A percentile compares a stretch with the other conserved stretches of the same genome.
phyloP scores from a whole-genome alignment of 805 yeast species.

The Wickerhamomyces chaumierensis region DNA sequence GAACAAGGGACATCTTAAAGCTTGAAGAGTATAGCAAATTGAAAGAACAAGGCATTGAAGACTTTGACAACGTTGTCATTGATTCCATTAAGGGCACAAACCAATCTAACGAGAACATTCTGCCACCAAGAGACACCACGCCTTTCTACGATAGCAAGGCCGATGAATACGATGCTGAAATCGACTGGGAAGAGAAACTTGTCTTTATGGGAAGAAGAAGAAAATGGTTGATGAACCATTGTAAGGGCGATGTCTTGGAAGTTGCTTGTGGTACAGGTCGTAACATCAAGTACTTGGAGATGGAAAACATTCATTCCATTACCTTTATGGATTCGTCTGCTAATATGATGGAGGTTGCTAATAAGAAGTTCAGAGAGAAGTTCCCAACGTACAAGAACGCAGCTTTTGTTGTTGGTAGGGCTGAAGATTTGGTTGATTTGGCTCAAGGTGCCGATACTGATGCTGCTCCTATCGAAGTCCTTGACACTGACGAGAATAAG shows the following conservation, averaged over 20 bases:
- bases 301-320: conserved; percentile 50
- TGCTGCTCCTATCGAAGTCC: conserved; percentile 8
- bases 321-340: conserved; percentile 80
- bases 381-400: conserved; percentile 63
- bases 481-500: conserved; percentile 16
- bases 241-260: conserved; percentile 84
- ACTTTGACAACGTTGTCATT: conserved; percentile 22
- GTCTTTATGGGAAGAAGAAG: conserved; percentile 46
- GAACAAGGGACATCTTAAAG: conserved; percentile 55
- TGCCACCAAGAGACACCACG: conserved; percentile 74
- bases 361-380: conserved; percentile 54
- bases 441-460: conserved; percentile 25
- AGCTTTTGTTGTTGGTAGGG: conserved; percentile 83
- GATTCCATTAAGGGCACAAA: conserved; percentile 21
- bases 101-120: conserved; percentile 28
- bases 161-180: conserved; percentile 65
- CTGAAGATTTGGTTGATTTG: conserved; percentile 63
- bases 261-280: conserved; percentile 96
- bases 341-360: conserved; percentile 76
- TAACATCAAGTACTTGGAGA: conserved; percentile 65
- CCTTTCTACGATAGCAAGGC: conserved; percentile 71
- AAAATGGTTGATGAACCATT: conserved; percentile 68
- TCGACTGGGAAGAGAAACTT: conserved; percentile 42
- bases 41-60: conserved; percentile 23
- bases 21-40: conserved; percentile 48